Percentiles rank a stretch among this genome's conserved stretches.
Evolutionary conservation across 2,329 filamentous ascomycete genomes (phyloP).

Genomic region (Penicillium verrucosum): DNA sequence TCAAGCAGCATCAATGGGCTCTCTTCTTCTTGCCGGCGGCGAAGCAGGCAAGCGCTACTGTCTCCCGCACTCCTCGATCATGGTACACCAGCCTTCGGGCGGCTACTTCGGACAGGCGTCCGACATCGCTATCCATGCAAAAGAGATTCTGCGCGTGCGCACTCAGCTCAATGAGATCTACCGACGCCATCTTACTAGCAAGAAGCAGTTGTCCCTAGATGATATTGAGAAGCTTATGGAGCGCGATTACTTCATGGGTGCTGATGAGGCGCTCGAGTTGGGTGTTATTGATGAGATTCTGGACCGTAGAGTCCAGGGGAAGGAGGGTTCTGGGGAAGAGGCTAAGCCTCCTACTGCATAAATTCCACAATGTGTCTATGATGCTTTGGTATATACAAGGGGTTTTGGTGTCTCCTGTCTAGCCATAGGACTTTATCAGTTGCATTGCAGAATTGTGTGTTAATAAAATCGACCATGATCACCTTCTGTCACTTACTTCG

Average conservation of each 20-base stretch:
- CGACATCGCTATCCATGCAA: slow-evolving; percentile 95
- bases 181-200: slow-evolving; percentile 70
- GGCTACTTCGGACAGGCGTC: slow-evolving; percentile 64
- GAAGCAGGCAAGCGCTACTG: slow-evolving; percentile 80
- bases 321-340: slow-evolving; percentile 22
- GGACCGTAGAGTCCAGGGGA: slow-evolving; percentile 39
- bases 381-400: not conserved
- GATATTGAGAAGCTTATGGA: slow-evolving; percentile 96
- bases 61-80: slow-evolving; percentile 88
- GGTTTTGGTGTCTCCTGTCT: not conserved
- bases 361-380: not conserved
- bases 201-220: slow-evolving; percentile 66
- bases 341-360: slow-evolving; percentile 23
- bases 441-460: not conserved
- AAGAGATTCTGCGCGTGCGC: slow-evolving; percentile 86
- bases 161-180: slow-evolving; percentile 89
- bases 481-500: not conserved
- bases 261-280: slow-evolving; percentile 80
- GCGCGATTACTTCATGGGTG: slow-evolving; percentile 88
- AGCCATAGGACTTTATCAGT: not conserved
- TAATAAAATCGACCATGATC: not conserved
- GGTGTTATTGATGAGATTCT: slow-evolving; percentile 92
- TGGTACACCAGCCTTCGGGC: slow-evolving; percentile 94
- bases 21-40: slow-evolving; percentile 80
- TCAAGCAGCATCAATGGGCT: slow-evolving; percentile 93